Evolutionary conservation across 129 eudicot genomes (phyloP).

Genomic region (Tagetes erecta): DNA sequence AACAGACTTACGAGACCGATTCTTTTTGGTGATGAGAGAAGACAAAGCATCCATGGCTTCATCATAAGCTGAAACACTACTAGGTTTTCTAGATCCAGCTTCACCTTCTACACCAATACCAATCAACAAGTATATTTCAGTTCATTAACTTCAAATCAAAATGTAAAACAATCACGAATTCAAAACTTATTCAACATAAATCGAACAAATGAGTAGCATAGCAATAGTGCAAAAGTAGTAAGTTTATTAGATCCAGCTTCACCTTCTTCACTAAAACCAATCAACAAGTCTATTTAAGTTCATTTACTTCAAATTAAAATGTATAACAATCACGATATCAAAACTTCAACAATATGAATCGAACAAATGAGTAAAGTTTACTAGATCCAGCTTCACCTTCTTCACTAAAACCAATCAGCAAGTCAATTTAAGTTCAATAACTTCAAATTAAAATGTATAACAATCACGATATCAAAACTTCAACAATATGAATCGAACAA

Average conservation of each 20-base stretch:
- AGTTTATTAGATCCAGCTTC: neutral
- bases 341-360: neutral
- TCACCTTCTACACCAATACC: conserved; percentile 26
- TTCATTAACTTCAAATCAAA: neutral
- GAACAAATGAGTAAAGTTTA: neutral
- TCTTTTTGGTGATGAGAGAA: conserved; percentile 78
- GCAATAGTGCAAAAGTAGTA: too few relatives aligned
- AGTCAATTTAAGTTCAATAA: neutral
- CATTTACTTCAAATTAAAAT: neutral
- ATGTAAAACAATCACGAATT: neutral
- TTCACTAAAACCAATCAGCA: neutral
- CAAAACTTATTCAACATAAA: neutral
- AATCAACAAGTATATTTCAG: neutral
- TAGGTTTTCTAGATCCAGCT: neutral
- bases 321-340: neutral
- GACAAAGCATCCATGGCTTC: conserved; percentile 94
- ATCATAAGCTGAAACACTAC: conserved; percentile 46
- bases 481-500: conserved; percentile 12
- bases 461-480: neutral
- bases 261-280: conserved; percentile 23
- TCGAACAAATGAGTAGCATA: too few relatives aligned
- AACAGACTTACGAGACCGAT: conserved; percentile 72
- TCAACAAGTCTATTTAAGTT: neutral
- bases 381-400: conserved; percentile 39
- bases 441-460: neutral